phyloP scores from a whole-genome alignment of 2,329 filamentous ascomycete species.

The Clarireedia paspali region DNA sequence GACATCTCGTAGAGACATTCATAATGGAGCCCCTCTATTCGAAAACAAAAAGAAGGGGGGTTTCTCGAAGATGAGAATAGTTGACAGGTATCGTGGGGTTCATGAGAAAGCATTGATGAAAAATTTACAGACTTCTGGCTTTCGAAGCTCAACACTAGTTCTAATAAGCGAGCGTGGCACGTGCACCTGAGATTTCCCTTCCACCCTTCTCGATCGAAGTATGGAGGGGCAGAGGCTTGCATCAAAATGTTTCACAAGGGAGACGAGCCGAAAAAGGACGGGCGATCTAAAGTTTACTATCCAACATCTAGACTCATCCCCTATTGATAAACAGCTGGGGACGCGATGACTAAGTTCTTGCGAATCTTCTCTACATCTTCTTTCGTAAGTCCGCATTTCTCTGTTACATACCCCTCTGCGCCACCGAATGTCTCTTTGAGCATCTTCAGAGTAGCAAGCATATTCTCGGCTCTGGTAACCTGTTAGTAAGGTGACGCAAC shows the following conservation, averaged over 20 bases:
- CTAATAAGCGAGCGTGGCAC: constrained; percentile 3
- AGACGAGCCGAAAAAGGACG: not conserved
- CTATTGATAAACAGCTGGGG: constrained; percentile 12
- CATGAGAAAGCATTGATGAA: not conserved
- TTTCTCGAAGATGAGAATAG: not conserved
- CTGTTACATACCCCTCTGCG: constrained; percentile 53
- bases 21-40: constrained; percentile 14
- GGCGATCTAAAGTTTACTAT: not conserved
- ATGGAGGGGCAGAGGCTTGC: not conserved
- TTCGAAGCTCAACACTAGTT: not conserved
- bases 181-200: not conserved
- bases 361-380: constrained; percentile 46
- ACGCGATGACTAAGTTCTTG: constrained; percentile 38
- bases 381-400: constrained; percentile 48
- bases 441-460: constrained; percentile 43
- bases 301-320: too few species aligned
- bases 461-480: constrained; percentile 37
- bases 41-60: not conserved
- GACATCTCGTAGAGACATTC: constrained; percentile 25
- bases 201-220: not conserved
- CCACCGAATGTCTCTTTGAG: constrained; percentile 54
- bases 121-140: not conserved
- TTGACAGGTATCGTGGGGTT: constrained; percentile 7
- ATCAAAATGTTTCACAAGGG: not conserved
- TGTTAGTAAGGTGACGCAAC: constrained; percentile 5